phyloP scores from a whole-genome alignment of 768 basidiomycete genomes.

The Xerocomellus dryophilus region DNA sequence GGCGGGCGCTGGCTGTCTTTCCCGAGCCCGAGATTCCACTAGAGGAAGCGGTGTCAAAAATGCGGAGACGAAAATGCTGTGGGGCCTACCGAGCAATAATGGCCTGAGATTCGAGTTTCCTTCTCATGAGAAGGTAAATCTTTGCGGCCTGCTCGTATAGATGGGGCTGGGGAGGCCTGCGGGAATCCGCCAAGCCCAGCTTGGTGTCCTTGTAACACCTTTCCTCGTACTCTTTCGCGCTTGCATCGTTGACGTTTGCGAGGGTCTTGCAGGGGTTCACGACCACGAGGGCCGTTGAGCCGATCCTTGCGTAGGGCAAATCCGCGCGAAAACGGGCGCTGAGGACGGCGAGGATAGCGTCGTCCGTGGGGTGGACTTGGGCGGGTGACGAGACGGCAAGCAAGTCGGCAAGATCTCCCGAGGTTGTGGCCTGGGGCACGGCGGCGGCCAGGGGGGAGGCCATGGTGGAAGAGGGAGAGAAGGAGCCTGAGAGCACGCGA shows the following conservation, averaged over 20 bases:
- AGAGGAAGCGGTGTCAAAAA: slow-evolving; percentile 12
- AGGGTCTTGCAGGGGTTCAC: slow-evolving; percentile 61
- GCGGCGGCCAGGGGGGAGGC: slow-evolving; percentile 35
- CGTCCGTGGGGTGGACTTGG: slow-evolving; percentile 52
- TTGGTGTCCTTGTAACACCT: slow-evolving; percentile 52
- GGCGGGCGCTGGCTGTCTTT: slow-evolving; percentile 48
- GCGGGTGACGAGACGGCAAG: slow-evolving; percentile 36
- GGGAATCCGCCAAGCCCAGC: slow-evolving; percentile 36
- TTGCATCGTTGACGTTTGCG: slow-evolving; percentile 54
- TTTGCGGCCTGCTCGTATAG: slow-evolving; percentile 61
- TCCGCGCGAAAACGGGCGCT: slow-evolving; percentile 58
- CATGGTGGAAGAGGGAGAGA: slow-evolving; percentile 27
- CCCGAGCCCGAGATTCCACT: slow-evolving; percentile 68
- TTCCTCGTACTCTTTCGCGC: slow-evolving; percentile 56
- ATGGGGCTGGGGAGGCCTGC: slow-evolving; percentile 51
- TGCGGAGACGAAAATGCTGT: slow-evolving; percentile 3
- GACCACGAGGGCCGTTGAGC: slow-evolving; percentile 48
- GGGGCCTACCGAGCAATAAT: slow-evolving; percentile 50
- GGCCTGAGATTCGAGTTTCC: slow-evolving; percentile 52
- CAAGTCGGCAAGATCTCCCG: slow-evolving; percentile 50
- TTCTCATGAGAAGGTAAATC: slow-evolving; percentile 56
- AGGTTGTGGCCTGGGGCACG: slow-evolving; percentile 37
- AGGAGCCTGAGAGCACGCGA: too few relatives aligned
- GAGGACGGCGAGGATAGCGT: slow-evolving; percentile 53
- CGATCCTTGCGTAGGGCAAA: slow-evolving; percentile 51